Evolutionary conservation across 768 basidiomycete species (phyloP), one percentile per base, ranked within the genome.

Genomic region (Clavaria fumosa): DNA sequence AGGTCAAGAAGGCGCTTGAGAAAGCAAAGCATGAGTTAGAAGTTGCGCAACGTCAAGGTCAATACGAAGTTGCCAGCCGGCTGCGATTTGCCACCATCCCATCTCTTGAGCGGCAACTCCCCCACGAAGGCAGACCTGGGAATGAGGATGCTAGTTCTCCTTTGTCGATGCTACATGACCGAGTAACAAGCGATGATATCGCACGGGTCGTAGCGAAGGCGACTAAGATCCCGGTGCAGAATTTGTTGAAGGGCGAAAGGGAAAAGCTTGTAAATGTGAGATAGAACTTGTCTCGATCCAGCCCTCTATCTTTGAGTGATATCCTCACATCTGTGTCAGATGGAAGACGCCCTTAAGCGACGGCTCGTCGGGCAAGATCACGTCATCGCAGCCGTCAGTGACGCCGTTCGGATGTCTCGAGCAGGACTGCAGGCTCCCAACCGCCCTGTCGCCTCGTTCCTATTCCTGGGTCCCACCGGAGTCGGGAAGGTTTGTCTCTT

Each of bases 341-440:
- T 96, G 89, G 91, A 96, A 53, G 78, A 83, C 23, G 60, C 67
- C 0, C 66, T 96, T 11, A 61, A 62, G 19, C 54, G 67, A 38
- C 70, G 84, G 0, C 81, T 97, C 5, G 78, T 97, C 3, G 90
- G 93, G 1, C 93, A 97, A 53, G 79, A 88, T 41, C 77, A 89
- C 45, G 82, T 88, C n/a, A 68, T 97, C 20, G 54, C 67, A 1
- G 75, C 89, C 4, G 74, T 95, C 45, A 78, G 81, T 41, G 83
- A 95, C 47, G 89, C 91, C 10, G 84, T 97, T 17, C 73, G 89
- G 12, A 82, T 96, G 36, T 93, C 89, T 21, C 75, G 91, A 35
- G 85, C 90, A 2, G 91, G 93, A 1, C 55, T 96, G 14, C 80
- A 89, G 47, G 81, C 84, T 1, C 83, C 86, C 5, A 82, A 83